Evolutionary conservation across 805 yeast species (phyloP), one percentile per base, ranked within the genome.

Genomic region (Blastobotrys americana): DNA sequence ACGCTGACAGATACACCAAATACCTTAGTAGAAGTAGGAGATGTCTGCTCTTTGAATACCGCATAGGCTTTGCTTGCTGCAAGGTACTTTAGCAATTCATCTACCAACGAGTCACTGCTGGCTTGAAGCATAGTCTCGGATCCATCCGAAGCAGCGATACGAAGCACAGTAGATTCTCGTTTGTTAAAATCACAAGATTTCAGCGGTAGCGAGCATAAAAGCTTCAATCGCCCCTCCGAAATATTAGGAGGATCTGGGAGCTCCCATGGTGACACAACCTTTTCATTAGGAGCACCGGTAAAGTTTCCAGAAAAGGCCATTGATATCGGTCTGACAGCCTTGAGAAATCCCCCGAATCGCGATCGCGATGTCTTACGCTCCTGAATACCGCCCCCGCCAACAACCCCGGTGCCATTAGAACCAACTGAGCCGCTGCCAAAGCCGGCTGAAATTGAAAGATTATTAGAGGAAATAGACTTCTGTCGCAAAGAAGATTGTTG

Each of bases 1-100:
- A 77, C 78, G 27, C 72, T 76, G 28, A 90, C 68, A 2, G 97
- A 96, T 38, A 88, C 82, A 10, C 97, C 97, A 71, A 89, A 90
- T 2, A 90, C 84, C 51, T 69, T 69, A 21, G 76, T 72, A 25
- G 55, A 55, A 5, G 50, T 39, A 5, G 55, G 52, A 9, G 48
- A 25, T 9, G 42, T 39, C 19, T 48, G 52, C 5, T 41, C 37
- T 39, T 44, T 44, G 16, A 39, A 38, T 9, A 42, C 44, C 17
- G 59, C 51, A 15, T 45, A 45, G 52, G 54, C 52, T 47, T 66
- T 50, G 47, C 63, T 48, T 43, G 41, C 17, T 34, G 44, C 34
- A 18, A 58, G 47, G 49, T 40, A 47, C 39, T 68, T 70, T 1
- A 85, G 68, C 97, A 97, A 89, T 36, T 79, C 86, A 42, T 75